phyloP scores from a whole-genome alignment of 305 asterid genomes.

The Andrographis paniculata region DNA sequence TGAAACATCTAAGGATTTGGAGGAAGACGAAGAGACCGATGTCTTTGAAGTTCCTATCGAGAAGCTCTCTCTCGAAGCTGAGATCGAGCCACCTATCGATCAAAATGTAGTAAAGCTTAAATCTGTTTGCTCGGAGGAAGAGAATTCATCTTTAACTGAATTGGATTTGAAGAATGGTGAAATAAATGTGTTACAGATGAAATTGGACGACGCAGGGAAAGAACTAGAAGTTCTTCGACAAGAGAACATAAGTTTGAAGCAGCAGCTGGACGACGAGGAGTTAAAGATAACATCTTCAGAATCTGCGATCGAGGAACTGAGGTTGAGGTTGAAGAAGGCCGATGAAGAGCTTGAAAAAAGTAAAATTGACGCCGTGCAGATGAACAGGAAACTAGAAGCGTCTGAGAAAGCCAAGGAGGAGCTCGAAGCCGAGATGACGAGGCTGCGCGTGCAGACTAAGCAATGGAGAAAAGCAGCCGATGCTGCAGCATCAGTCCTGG shows the following conservation, averaged over 20 bases:
- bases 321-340: slow-evolving; percentile 24
- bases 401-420: slow-evolving; percentile 50
- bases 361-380: slow-evolving; percentile 19
- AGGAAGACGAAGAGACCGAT: slow-evolving; percentile 57
- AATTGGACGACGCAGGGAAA: slow-evolving; percentile 46
- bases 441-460: slow-evolving; percentile 74
- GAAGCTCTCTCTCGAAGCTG: slow-evolving; percentile 30
- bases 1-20: slow-evolving; percentile 26
- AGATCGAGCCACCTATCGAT: slow-evolving; percentile 17
- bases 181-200: slow-evolving; percentile 28
- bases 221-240: slow-evolving; percentile 25
- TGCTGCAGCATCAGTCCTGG: slow-evolving; percentile 80
- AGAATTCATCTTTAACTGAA: slow-evolving; percentile 23
- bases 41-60: slow-evolving; percentile 69
- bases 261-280: slow-evolving; percentile 34
- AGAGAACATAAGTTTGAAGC: slow-evolving; percentile 43
- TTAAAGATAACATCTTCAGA: slow-evolving; percentile 29
- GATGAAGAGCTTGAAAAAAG: slow-evolving; percentile 53
- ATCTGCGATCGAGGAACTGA: slow-evolving; percentile 34
- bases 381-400: slow-evolving; percentile 40
- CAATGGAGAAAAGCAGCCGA: slow-evolving; percentile 98
- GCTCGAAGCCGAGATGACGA: slow-evolving; percentile 74
- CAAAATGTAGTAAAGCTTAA: slow-evolving; percentile 24
- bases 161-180: slow-evolving; percentile 34
- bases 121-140: slow-evolving; percentile 14